phyloP scores from a whole-genome alignment of 1,139 yeast species.

The Candida albicans region DNA sequence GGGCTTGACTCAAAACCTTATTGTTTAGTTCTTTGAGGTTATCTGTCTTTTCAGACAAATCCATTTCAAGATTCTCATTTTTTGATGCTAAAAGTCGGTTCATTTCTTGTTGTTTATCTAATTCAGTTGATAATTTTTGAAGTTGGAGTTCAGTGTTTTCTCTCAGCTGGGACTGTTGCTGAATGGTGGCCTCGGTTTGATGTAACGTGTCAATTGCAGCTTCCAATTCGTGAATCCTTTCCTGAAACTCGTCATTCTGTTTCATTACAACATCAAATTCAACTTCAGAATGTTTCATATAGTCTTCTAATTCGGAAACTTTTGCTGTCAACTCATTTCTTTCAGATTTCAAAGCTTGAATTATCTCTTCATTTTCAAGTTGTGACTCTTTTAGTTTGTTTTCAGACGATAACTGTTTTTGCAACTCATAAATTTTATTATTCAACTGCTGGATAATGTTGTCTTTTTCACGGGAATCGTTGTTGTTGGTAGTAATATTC shows the following conservation, averaged over 20 bases:
- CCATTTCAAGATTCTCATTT: too few species aligned
- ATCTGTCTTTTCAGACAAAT: too few species aligned
- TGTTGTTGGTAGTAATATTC: background rate
- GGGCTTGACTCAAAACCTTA: too few species aligned
- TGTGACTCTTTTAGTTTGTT: background rate
- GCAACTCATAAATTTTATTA: slow-evolving; percentile 2
- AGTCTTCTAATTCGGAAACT: slow-evolving; percentile 3
- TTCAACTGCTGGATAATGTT: slow-evolving; percentile 3
- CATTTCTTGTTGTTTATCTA: background rate
- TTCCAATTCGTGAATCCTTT: slow-evolving; percentile 1
- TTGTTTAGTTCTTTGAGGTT: too few species aligned
- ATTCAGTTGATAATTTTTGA: background rate
- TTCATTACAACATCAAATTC: slow-evolving; percentile 4
- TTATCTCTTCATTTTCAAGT: slow-evolving; percentile 7
- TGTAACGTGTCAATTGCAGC: background rate
- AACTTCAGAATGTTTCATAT: slow-evolving; percentile 4
- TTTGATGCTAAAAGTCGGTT: too few species aligned
- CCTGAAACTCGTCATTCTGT: background rate
- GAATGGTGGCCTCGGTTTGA: background rate
- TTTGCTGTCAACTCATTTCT: slow-evolving; percentile 1
- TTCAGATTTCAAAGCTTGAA: slow-evolving; percentile 2
- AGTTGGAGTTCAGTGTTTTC: background rate
- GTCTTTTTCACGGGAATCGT: background rate
- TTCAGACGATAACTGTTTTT: background rate
- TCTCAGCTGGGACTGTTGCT: too few species aligned